A percentile compares a stretch with the other conserved stretches of the same genome.
Conservation (phyloP, 83 land plant genomes). For the Thuja plicata region DNA sequence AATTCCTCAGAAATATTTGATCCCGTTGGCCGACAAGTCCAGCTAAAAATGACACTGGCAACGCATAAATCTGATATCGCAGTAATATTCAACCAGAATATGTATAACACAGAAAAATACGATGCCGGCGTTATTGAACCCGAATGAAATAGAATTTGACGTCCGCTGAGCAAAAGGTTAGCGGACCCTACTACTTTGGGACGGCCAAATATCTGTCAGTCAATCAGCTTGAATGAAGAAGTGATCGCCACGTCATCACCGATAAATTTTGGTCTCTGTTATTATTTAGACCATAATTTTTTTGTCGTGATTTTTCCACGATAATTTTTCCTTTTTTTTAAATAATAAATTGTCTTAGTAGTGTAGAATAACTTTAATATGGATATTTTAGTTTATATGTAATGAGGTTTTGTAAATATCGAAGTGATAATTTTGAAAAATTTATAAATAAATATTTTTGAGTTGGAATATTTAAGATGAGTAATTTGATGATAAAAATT, state of each 20-base stretch:
- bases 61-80: neutral
- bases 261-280: neutral
- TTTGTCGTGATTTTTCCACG: neutral
- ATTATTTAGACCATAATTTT: too few species aligned
- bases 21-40: neutral
- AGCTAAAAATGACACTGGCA: neutral
- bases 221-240: neutral
- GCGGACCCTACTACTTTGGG: neutral
- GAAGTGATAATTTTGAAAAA: too few species aligned
- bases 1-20: neutral
- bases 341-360: too few species aligned
- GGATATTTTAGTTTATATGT: too few species aligned
- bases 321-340: neutral
- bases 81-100: neutral
- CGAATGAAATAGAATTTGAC: neutral
- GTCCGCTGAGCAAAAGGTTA: neutral
- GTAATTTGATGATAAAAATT: too few species aligned
- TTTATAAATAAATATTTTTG: too few species aligned
- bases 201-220: neutral
- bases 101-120: neutral
- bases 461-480: too few species aligned
- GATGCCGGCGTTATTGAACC: neutral
- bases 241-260: neutral
- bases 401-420: too few species aligned
- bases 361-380: too few species aligned